Conservation (phyloP, 1,139 yeast genomes). For the Yamadazyma aaseri region DNA sequence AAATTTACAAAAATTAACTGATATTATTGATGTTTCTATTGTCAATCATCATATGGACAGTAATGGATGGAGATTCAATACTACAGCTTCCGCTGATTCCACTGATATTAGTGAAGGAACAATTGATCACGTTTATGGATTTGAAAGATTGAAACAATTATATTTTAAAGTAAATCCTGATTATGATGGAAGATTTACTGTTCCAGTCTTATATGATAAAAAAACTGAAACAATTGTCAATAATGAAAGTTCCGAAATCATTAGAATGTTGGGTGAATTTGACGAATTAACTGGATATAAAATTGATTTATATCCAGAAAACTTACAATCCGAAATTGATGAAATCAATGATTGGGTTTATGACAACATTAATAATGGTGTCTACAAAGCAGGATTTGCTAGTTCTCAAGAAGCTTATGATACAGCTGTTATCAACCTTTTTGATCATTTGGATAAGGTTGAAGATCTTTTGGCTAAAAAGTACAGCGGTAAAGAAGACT, state of each 20-base stretch:
- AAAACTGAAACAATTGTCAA: slow-evolving; percentile 79
- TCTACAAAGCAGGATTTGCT: slow-evolving; percentile 91
- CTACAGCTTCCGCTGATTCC: slow-evolving; percentile 24
- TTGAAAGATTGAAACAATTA: slow-evolving; percentile 61
- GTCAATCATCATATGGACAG: slow-evolving; percentile 88
- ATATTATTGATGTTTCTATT: slow-evolving; percentile 63
- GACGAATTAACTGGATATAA: slow-evolving; percentile 47
- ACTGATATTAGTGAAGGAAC: slow-evolving; percentile 54
- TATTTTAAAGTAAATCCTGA: slow-evolving; percentile 75
- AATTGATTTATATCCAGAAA: slow-evolving; percentile 64
- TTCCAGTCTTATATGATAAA: slow-evolving; percentile 91
- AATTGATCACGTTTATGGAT: slow-evolving; percentile 62
- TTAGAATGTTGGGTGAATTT: slow-evolving; percentile 70
- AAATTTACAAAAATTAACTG: slow-evolving; percentile 71
- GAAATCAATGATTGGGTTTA: slow-evolving; percentile 83
- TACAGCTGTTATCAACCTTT: slow-evolving; percentile 62
- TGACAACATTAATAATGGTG: slow-evolving; percentile 87
- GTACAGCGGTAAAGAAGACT: slow-evolving; percentile 20
- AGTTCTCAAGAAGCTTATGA: slow-evolving; percentile 82
- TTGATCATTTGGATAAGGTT: slow-evolving; percentile 69
- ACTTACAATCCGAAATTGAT: slow-evolving; percentile 58
- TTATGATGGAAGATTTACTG: slow-evolving; percentile 81
- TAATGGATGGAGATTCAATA: slow-evolving; percentile 81
- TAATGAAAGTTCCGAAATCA: slow-evolving; percentile 87
- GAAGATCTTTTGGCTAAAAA: slow-evolving; percentile 59